phyloP scores from a whole-genome alignment of 257 asterid genomes.

The Solanum etuberosum region DNA sequence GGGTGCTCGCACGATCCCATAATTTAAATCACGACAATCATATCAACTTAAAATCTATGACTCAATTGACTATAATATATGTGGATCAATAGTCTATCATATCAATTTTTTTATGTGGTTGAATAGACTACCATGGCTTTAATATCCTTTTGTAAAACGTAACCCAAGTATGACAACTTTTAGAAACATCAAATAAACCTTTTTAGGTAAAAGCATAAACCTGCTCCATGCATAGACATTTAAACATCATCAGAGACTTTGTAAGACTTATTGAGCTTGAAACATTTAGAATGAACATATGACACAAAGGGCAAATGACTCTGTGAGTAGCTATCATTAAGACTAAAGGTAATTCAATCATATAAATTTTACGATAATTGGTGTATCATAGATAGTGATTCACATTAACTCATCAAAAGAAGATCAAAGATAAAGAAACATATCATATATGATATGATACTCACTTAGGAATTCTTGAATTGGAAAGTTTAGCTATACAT shows the following conservation, averaged over 20 bases:
- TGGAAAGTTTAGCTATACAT: background rate
- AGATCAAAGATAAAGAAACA: background rate
- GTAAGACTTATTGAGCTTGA: background rate
- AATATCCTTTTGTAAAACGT: no score
- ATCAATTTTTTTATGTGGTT: no score
- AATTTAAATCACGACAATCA: no score
- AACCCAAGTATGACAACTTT: no score
- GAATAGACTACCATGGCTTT: no score
- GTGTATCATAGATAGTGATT: background rate
- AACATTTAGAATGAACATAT: background rate
- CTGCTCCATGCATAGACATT: background rate
- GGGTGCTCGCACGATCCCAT: no score
- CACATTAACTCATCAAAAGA: no score
- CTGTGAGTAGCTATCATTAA: background rate
- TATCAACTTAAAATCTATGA: no score
- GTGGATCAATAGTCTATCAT: no score
- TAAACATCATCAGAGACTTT: background rate
- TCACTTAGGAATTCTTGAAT: background rate
- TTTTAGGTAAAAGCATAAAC: background rate
- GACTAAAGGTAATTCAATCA: background rate
- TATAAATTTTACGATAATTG: background rate
- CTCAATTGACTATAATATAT: no score
- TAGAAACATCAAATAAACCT: background rate
- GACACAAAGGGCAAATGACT: background rate
- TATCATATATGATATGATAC: no score